Percentiles rank a stretch among this genome's conserved stretches.
These are phyloP conservation scores for Cantharellus anzutake DNA, from an alignment of 768 basidiomycete species.

Conservation along the genomic window DNA sequence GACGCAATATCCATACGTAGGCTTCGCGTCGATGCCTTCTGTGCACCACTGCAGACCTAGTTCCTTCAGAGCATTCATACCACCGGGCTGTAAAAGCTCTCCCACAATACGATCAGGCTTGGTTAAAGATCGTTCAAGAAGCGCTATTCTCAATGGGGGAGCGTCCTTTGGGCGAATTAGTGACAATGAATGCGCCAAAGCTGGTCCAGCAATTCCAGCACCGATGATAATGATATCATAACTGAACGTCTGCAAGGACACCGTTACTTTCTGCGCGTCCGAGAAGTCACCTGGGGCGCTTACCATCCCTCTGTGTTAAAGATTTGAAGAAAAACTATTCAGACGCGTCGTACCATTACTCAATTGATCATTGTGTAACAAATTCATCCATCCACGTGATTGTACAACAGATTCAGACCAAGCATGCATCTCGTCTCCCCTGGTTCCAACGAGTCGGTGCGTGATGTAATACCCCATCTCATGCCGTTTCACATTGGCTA, in stretches of 20 bases:
- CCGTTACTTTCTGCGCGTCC: too few species aligned
- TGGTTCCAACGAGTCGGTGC: constrained; percentile 8
- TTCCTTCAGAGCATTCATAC: constrained; percentile 49
- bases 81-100: constrained; percentile 88
- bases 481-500: constrained; percentile 73
- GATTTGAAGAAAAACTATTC: too few species aligned
- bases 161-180: constrained; percentile 19
- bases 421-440: not conserved
- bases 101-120: constrained; percentile 96
- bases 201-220: constrained; percentile 75
- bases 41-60: constrained; percentile 63
- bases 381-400: not conserved
- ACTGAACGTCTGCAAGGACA: not conserved
- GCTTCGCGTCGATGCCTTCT: constrained; percentile 76
- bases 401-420: not conserved
- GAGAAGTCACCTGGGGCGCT: too few species aligned
- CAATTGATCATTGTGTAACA: too few species aligned
- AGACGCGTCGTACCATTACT: too few species aligned
- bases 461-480: constrained; percentile 39
- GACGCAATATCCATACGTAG: constrained; percentile 74
- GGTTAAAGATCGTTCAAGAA: constrained; percentile 79
- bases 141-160: constrained; percentile 49
- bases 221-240: constrained; percentile 84
- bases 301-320: too few species aligned
- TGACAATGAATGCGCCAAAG: constrained; percentile 74